These are phyloP conservation scores for Microbotryomycetes sp. DNA, from an alignment of 1,284 basidiomycete genomes.

Conservation along the genomic window DNA sequence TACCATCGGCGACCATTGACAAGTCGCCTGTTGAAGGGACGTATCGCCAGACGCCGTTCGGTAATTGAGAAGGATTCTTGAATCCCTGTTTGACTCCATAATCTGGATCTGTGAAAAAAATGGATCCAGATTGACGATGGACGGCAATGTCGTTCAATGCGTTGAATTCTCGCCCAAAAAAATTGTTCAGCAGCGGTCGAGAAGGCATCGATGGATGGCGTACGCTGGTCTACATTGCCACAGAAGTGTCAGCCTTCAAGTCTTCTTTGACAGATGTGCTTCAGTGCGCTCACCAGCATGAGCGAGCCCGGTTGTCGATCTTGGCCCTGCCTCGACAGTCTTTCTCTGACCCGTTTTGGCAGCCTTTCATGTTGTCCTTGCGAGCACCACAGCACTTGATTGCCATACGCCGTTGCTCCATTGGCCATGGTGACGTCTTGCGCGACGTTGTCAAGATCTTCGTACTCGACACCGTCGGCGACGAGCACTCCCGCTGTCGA, in stretches of 20 bases:
- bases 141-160: constrained; percentile 71
- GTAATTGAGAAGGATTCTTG: constrained; percentile 57
- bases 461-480: neutral
- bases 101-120: constrained; percentile 66
- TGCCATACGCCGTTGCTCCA: constrained; percentile 1
- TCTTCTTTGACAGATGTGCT: no score
- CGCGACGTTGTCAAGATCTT: neutral
- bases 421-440: constrained; percentile 1
- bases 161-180: constrained; percentile 68
- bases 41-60: constrained; percentile 66
- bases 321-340: neutral
- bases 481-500: neutral
- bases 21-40: constrained; percentile 58
- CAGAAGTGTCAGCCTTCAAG: neutral
- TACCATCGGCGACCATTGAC: constrained; percentile 62
- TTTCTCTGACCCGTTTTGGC: neutral
- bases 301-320: neutral
- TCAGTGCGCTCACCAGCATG: neutral
- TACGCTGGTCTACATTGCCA: neutral
- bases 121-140: constrained; percentile 55
- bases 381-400: constrained; percentile 1
- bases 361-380: constrained; percentile 1
- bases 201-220: neutral
- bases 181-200: constrained; percentile 47
- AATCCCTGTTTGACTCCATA: constrained; percentile 52